Conservation (phyloP, 1,284 basidiomycete genomes). For the Cryptococcus wingfieldii region DNA sequence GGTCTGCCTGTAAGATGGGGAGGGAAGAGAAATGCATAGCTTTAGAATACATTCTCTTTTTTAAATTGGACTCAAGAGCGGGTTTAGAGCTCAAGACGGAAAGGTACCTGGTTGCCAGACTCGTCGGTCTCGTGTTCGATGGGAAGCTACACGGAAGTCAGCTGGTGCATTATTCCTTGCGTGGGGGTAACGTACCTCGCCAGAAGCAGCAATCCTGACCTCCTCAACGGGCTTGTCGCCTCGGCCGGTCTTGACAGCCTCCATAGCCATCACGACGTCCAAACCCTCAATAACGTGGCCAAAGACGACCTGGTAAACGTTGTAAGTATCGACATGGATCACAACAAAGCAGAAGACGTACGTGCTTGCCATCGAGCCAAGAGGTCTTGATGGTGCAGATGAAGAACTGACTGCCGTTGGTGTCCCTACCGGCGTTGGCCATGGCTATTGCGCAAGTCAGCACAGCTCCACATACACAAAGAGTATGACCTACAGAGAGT, state of each 20-base stretch:
- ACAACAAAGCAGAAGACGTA: conserved; percentile 11
- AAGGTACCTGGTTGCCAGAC: conserved; percentile 79
- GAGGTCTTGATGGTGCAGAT: conserved; percentile 75
- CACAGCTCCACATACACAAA: background rate
- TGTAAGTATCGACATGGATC: background rate
- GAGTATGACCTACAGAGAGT: conserved; percentile 55
- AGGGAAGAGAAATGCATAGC: conserved; percentile 24
- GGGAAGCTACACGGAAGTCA: conserved; percentile 54
- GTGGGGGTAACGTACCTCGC: conserved; percentile 60
- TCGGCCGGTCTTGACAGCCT: conserved; percentile 61
- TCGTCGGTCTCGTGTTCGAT: conserved; percentile 60
- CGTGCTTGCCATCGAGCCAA: conserved; percentile 57
- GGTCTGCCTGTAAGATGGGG: background rate
- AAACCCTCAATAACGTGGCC: conserved; percentile 85
- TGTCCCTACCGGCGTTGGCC: conserved; percentile 70
- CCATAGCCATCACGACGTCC: conserved; percentile 71
- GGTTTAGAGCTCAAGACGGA: conserved; percentile 78
- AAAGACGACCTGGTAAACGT: conserved; percentile 68
- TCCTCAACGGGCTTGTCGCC: conserved; percentile 67
- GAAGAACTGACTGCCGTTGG: conserved; percentile 50
- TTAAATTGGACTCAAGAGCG: conserved; percentile 1
- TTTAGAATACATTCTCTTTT: conserved; percentile 23
- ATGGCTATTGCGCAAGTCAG: conserved; percentile 55
- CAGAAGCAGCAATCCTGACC: conserved; percentile 71
- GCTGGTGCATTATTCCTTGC: background rate